phyloP scores from a whole-genome alignment of 2,329 filamentous ascomycete species.

The Aspergillus flavus region DNA sequence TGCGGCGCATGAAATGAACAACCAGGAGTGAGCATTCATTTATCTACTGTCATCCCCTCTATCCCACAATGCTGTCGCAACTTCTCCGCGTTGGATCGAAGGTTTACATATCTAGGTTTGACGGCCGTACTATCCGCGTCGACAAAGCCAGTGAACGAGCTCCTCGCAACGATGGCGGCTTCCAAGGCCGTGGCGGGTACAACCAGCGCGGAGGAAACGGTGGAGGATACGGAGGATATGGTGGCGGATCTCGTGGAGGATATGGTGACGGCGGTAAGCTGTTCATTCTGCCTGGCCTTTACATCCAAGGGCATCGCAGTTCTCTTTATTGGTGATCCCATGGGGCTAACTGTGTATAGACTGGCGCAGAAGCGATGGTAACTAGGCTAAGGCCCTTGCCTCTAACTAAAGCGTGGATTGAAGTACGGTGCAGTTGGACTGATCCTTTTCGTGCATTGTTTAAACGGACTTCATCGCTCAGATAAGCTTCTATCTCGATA shows the following conservation, averaged over 20 bases:
- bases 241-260: constrained; percentile 14
- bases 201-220: constrained; percentile 39
- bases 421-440: neutral
- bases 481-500: neutral
- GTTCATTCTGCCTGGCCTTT: neutral
- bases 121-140: constrained; percentile 90
- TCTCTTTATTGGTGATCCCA: neutral
- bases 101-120: constrained; percentile 65
- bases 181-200: constrained; percentile 50
- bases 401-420: neutral
- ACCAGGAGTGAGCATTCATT: constrained; percentile 66
- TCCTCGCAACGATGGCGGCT: constrained; percentile 55
- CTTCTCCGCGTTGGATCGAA: constrained; percentile 9
- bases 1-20: constrained; percentile 49
- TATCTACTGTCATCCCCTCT: constrained; percentile 9
- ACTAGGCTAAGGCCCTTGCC: constrained; percentile 9
- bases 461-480: neutral
- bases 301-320: neutral
- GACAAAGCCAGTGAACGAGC: constrained; percentile 89
- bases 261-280: constrained; percentile 7
- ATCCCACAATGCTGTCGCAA: constrained; percentile 20
- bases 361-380: constrained; percentile 25
- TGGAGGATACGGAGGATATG: constrained; percentile 16
- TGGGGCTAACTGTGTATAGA: constrained; percentile 15
- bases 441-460: constrained; percentile 14